Evolutionary conservation across 2,329 filamentous ascomycete genomes (phyloP), one percentile per base, ranked within the genome.

Genomic region (Botryotinia calthae): DNA sequence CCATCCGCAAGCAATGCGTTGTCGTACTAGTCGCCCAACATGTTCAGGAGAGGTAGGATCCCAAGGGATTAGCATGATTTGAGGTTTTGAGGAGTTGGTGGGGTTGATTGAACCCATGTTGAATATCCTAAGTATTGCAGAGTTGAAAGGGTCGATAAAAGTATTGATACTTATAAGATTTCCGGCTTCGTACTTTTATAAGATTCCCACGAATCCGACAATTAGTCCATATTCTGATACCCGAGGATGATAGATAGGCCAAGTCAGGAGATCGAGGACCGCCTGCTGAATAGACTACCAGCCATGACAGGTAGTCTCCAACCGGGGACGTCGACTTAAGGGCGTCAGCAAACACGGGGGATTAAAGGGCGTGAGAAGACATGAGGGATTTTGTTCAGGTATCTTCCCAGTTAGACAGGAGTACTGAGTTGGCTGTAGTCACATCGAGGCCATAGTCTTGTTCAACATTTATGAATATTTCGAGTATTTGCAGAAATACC

Each of bases 1-100:
- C 85, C 85, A 86, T 25, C 84, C 83, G 74, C 85, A 86, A 5
- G 82, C 82, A 20, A 85, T 76, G 22, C 85, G 82, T 76, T 86
- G 85, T 42, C 82, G 80, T 56, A 81, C 78, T 77, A 86, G 77
- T 54, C 85, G 80, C 72, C 82, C 74, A 48, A 80, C 77, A 71
- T 86, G 85, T n/a, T 78, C 77, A 14, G 80, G 79, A 62, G 81
- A 83, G 25, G 75, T 76, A 16, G 82, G 78, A 73, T 87, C 84
- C 82, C 83, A 86, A 14, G 84, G 84, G 31, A 86, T 78, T 56
- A 86, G 80, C 71, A 79, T 64, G 22, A 84, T 75, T 65, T 79
- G 79, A 14, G 73, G 70, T 58, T 70, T 75, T 56, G 58, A 20
- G 18, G 37, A 28, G 22, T 34, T 31, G 12, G 46, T 42, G n/a